Evolutionary conservation across 2,329 filamentous ascomycete genomes (phyloP), one percentile per base, ranked within the genome.

Genomic region (Colletotrichum sansevieriae): DNA sequence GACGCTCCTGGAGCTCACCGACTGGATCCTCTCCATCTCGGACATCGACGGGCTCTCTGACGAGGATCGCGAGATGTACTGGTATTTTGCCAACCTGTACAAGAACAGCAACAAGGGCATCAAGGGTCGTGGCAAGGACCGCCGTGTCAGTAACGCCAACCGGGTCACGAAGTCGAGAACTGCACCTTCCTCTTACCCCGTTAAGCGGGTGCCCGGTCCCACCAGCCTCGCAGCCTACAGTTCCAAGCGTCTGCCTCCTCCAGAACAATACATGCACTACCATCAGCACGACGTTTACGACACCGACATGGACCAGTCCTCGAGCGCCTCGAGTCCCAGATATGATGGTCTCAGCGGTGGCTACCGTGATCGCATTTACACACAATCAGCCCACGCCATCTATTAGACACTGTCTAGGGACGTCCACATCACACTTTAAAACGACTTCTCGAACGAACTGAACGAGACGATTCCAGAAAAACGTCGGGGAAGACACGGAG

Each of bases 51-150:
- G 84, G 5, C 88, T 95, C n/a, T 83, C 87, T 0, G 85, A 90
- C 43, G 79, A 81, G 5, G 93, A 98, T 74, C 90, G 88, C 70
- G 91, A 94, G 68, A 84, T 98, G 58, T 94, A 92, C 83, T 88
- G 92, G 73, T 97, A 97, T 81, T 96, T 98, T 76, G 87, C 90
- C 4, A 86, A 86, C 0, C 85, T 97, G n/a, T 98, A 97, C 86
- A 97, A 97, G 84, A 97, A 98, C 81, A 95, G 92, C 81, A 98
- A 98, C 86, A 97, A 97, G 80, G 96, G 96, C 1, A 98, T 98
- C 84, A 98, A 98, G 81, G 96, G 96, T 11, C 90, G 96, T 52
- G 96, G 96, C 49, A 96, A 95, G 77, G 92, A 95, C 73, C 86
- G 93, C 65, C 90, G 89, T 66, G 91, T 94, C 62, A 77, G 77